These are phyloP conservation scores for Centrapalus pauciflorus DNA, from an alignment of 129 eudicot genomes.

Conservation along the genomic window DNA sequence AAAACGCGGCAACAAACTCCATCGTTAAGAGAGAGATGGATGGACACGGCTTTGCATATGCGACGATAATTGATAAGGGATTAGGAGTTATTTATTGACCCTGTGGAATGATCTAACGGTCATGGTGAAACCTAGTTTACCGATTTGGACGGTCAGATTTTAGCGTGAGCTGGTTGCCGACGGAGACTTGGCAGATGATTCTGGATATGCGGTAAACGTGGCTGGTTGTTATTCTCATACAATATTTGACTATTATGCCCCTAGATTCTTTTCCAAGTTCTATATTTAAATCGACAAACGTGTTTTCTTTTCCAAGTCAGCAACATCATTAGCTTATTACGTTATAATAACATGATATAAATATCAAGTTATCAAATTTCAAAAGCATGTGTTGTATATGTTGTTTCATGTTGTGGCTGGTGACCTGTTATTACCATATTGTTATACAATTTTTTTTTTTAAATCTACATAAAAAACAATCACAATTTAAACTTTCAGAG, in stretches of 20 bases:
- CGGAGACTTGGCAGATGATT: conserved; percentile 16
- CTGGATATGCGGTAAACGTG: conserved; percentile 22
- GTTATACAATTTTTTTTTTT: too few relatives aligned
- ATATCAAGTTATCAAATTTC: too few relatives aligned
- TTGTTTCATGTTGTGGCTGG: too few relatives aligned
- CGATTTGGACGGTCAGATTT: conserved; percentile 19
- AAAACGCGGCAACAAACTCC: background rate
- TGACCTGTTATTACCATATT: too few relatives aligned
- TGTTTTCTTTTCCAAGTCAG: too few relatives aligned
- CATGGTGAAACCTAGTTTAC: background rate
- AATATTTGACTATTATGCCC: conserved; percentile 2
- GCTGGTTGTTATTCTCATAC: conserved; percentile 4
- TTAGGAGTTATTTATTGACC: conserved; percentile 35
- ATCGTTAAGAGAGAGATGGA: background rate
- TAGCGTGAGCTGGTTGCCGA: conserved; percentile 17
- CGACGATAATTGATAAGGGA: too few relatives aligned
- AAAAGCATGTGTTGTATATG: too few relatives aligned
- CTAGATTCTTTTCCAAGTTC: background rate
- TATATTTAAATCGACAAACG: too few relatives aligned
- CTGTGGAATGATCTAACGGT: conserved; percentile 45
- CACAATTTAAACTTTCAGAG: too few relatives aligned
- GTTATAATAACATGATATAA: too few relatives aligned
- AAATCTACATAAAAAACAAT: too few relatives aligned
- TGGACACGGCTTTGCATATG: conserved; percentile 7
- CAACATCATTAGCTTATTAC: too few relatives aligned